These are phyloP conservation scores for Misopates orontium DNA, from an alignment of 257 asterid species.

Conservation along the genomic window DNA sequence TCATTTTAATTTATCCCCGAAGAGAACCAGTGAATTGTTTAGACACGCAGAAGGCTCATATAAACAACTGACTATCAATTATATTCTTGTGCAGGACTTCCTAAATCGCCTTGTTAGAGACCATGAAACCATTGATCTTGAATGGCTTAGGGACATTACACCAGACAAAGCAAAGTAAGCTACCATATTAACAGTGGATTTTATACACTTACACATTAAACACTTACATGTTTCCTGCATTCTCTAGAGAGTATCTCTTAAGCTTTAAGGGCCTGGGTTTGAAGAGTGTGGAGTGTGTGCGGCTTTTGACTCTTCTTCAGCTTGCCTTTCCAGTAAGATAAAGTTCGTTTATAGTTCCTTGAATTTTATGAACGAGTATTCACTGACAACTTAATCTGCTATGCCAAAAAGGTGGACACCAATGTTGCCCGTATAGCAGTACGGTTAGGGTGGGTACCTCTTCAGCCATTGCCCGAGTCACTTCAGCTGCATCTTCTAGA, in stretches of 20 bases:
- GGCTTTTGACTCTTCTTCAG: slow-evolving; percentile 98
- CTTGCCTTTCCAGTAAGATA: slow-evolving; percentile 97
- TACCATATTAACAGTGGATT: slow-evolving; percentile 21
- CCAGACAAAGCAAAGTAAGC: slow-evolving; percentile 95
- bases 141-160: slow-evolving; percentile 92
- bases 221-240: slow-evolving; percentile 23
- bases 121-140: slow-evolving; percentile 86
- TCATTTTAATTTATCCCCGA: neutral
- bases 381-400: slow-evolving; percentile 30
- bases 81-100: slow-evolving; percentile 62
- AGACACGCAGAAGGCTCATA: slow-evolving; percentile 17
- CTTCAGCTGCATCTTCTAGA: slow-evolving; percentile 95
- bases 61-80: slow-evolving; percentile 30
- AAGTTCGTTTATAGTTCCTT: slow-evolving; percentile 24
- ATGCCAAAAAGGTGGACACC: slow-evolving; percentile 75
- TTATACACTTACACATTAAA: slow-evolving; percentile 17
- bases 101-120: slow-evolving; percentile 79
- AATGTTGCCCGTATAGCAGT: slow-evolving; percentile 99
- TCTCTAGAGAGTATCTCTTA: slow-evolving; percentile 87
- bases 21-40: slow-evolving; percentile 8
- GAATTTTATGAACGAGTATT: slow-evolving; percentile 25
- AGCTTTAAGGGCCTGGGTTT: slow-evolving; percentile 93
- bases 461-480: slow-evolving; percentile 95
- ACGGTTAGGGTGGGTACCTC: slow-evolving; percentile 99
- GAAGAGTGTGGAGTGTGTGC: slow-evolving; percentile 95